phyloP scores from a whole-genome alignment of 1,139 yeast species.

The Candida tetrigidarum region DNA sequence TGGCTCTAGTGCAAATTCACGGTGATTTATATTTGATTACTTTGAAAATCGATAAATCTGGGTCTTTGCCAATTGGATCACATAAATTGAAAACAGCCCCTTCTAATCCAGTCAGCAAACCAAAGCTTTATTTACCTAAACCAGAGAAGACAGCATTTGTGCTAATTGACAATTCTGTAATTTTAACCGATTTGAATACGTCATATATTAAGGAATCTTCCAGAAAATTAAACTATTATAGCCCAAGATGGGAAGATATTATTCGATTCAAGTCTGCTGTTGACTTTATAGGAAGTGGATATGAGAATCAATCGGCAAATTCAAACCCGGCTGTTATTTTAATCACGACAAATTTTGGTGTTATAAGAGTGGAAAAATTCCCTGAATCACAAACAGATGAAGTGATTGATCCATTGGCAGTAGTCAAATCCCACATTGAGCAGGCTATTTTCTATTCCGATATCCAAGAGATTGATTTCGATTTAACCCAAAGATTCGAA shows the following conservation, averaged over 20 bases:
- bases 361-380: constrained; percentile 61
- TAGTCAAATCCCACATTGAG: constrained; percentile 72
- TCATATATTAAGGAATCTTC: constrained; percentile 31
- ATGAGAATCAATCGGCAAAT: constrained; percentile 40
- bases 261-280: constrained; percentile 59
- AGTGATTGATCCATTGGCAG: constrained; percentile 32
- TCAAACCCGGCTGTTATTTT: constrained; percentile 49
- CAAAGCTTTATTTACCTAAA: constrained; percentile 60
- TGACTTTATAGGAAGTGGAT: constrained; percentile 63
- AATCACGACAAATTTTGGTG: constrained; percentile 64
- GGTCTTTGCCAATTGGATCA: constrained; percentile 61
- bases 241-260: constrained; percentile 80
- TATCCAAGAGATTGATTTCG: constrained; percentile 59
- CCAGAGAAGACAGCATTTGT: constrained; percentile 70
- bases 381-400: constrained; percentile 21
- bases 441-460: constrained; percentile 75
- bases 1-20: constrained; percentile 44
- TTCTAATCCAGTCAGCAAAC: constrained; percentile 34
- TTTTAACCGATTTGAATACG: constrained; percentile 61
- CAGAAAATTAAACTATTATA: constrained; percentile 32
- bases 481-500: constrained; percentile 38
- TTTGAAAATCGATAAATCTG: constrained; percentile 55
- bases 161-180: constrained; percentile 61
- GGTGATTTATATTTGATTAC: constrained; percentile 54
- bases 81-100: constrained; percentile 44